Percentiles rank a stretch among this genome's conserved stretches.
Evolutionary conservation across 768 basidiomycete genomes (phyloP).

Genomic region (Rhodocollybia butyracea): DNA sequence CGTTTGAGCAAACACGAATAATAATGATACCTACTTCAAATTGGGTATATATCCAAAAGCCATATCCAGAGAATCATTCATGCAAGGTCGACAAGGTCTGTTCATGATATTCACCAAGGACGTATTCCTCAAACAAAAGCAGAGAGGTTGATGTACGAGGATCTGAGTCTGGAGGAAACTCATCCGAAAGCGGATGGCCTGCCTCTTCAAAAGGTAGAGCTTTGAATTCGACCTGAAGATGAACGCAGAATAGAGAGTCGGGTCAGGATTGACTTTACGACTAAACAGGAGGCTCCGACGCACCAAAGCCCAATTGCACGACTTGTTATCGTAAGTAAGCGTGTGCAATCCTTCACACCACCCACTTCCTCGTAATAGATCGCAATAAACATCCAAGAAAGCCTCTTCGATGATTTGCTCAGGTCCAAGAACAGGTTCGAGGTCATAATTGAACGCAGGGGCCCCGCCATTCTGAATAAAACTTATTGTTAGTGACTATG

Average conservation of each 20-base stretch:
- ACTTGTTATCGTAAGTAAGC: slow-evolving; percentile 46
- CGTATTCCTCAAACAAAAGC: slow-evolving; percentile 91
- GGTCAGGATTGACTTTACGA: neutral
- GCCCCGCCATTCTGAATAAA: slow-evolving; percentile 32
- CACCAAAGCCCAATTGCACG: slow-evolving; percentile 93
- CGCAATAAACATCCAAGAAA: slow-evolving; percentile 85
- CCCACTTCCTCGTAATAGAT: slow-evolving; percentile 76
- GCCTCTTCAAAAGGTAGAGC: slow-evolving; percentile 39
- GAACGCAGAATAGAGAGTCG: neutral
- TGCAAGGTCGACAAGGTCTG: slow-evolving; percentile 51
- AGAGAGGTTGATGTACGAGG: slow-evolving; percentile 72
- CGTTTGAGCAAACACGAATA: no score
- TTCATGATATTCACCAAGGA: slow-evolving; percentile 83
- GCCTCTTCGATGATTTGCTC: slow-evolving; percentile 88
- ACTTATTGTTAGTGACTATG: slow-evolving; percentile 4
- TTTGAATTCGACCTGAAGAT: slow-evolving; percentile 78
- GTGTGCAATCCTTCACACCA: slow-evolving; percentile 62
- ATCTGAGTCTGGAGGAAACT: slow-evolving; percentile 35
- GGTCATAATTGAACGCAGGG: slow-evolving; percentile 92
- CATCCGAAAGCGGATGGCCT: neutral
- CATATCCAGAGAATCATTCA: neutral
- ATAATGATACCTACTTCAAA: no score
- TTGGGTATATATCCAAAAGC: no score
- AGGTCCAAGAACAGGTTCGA: slow-evolving; percentile 70
- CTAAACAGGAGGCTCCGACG: slow-evolving; percentile 22